Evolutionary conservation across 2,329 filamentous ascomycete genomes (phyloP).

Genomic region (Ceratocystis cacaofunesta): DNA sequence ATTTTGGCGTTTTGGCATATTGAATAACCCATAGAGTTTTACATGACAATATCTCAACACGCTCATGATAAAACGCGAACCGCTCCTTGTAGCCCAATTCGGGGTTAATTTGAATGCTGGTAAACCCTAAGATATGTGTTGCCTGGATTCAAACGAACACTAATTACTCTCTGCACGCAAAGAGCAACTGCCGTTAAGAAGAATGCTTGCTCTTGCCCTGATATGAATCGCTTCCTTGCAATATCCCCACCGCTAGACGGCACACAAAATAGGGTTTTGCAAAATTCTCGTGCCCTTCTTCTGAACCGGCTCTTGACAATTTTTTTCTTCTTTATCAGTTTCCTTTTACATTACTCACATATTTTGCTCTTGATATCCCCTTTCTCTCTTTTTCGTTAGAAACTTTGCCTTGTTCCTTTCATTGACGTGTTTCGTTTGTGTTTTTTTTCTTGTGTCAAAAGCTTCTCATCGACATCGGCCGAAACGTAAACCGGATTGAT

Average conservation of each 20-base stretch:
- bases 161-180: too few relatives aligned
- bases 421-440: background rate
- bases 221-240: too few relatives aligned
- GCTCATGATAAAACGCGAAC: background rate
- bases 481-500: conserved; percentile 17
- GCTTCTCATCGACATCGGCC: conserved; percentile 14
- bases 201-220: too few relatives aligned
- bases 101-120: too few relatives aligned
- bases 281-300: background rate
- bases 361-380: background rate
- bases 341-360: background rate
- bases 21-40: background rate
- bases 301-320: background rate
- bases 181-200: too few relatives aligned
- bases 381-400: background rate
- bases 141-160: background rate
- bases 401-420: background rate
- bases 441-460: conserved; percentile 11
- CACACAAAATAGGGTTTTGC: background rate
- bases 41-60: background rate
- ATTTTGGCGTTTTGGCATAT: background rate
- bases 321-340: background rate
- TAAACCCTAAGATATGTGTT: background rate
- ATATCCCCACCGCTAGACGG: background rate
- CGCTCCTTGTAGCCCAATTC: background rate